These are phyloP conservation scores for Stemphylium vesicarium DNA, from an alignment of 2,329 filamentous ascomycete genomes.

Conservation along the genomic window DNA sequence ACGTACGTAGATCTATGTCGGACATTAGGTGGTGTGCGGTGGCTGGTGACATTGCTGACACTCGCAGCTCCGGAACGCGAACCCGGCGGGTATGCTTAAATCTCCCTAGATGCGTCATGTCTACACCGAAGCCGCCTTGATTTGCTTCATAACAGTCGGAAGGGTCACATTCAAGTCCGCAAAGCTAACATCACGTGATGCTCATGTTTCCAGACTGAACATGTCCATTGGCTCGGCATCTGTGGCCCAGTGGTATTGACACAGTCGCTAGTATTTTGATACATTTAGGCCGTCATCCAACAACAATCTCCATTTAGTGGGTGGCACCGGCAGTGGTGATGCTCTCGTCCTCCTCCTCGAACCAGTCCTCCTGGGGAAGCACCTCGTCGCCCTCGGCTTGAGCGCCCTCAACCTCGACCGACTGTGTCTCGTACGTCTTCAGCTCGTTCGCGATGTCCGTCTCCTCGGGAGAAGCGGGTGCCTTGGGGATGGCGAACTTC, in stretches of 20 bases:
- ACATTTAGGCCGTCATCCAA: conserved; percentile 31
- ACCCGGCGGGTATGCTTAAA: not conserved
- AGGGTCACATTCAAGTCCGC: not conserved
- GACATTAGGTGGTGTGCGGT: not conserved
- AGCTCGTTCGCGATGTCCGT: conserved; percentile 88
- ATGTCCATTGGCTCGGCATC: conserved; percentile 16
- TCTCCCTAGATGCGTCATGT: not conserved
- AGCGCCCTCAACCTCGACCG: conserved; percentile 92
- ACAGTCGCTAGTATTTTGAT: conserved; percentile 45
- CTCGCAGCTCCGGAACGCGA: not conserved
- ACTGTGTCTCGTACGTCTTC: conserved; percentile 92
- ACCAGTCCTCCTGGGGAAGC: conserved; percentile 75
- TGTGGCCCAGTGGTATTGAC: conserved; percentile 43
- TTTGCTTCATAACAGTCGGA: not conserved
- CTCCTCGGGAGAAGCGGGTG: conserved; percentile 91
- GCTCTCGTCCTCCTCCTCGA: conserved; percentile 73
- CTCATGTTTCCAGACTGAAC: not conserved
- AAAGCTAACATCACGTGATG: conserved; percentile 29
- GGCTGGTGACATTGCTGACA: not conserved
- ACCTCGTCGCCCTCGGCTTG: conserved; percentile 63
- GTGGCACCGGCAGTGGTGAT: conserved; percentile 51
- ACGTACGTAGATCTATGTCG: not conserved
- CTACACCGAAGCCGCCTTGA: not conserved
- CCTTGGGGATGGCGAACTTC: conserved; percentile 79
- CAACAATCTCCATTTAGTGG: conserved; percentile 31